Percentiles rank a stretch among this genome's conserved stretches.
Evolutionary conservation across 352 stramenopile species (phyloP).

Genomic region (Pythium dissotocum): DNA sequence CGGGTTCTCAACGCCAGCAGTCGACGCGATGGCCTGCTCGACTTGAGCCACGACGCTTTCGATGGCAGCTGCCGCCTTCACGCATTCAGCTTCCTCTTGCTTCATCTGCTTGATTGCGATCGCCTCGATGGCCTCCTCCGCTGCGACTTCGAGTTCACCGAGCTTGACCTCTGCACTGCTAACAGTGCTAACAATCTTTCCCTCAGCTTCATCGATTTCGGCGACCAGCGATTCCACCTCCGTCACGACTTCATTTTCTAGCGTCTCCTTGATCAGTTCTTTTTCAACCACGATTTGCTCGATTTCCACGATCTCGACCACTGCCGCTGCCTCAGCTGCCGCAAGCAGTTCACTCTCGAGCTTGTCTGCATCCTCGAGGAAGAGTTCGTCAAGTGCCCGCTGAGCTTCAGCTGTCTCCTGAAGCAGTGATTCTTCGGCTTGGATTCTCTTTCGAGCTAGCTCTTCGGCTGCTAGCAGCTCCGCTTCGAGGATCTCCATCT

Average conservation of each 20-base stretch:
- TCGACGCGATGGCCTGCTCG: conserved; percentile 11
- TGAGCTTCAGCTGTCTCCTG: conserved; percentile 4
- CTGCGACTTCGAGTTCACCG: background rate
- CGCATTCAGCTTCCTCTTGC: conserved; percentile 1
- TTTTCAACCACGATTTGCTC: conserved; percentile 14
- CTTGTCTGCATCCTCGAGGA: conserved; percentile 4
- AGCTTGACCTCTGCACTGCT: background rate
- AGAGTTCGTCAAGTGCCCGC: conserved; percentile 4
- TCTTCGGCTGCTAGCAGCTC: conserved; percentile 11
- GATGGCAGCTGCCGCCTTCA: background rate
- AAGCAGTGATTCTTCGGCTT: conserved; percentile 11
- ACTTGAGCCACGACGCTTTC: background rate
- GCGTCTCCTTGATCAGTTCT: conserved; percentile 8
- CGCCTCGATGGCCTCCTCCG: conserved; percentile 1
- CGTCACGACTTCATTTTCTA: conserved; percentile 5
- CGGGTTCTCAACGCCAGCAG: background rate
- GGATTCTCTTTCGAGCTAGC: background rate
- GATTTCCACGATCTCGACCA: conserved; percentile 10
- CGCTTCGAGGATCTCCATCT: conserved; percentile 1
- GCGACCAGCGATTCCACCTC: conserved; percentile 4
- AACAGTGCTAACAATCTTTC: background rate
- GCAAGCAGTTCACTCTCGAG: conserved; percentile 15
- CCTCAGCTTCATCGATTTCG: background rate
- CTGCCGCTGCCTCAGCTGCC: background rate
- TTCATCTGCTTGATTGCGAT: conserved; percentile 7